A percentile compares a stretch with the other conserved stretches of the same genome.
These are phyloP conservation scores for Pestalotiopsis sp. DNA, from an alignment of 2,329 filamentous ascomycete species.

Conservation along the genomic window DNA sequence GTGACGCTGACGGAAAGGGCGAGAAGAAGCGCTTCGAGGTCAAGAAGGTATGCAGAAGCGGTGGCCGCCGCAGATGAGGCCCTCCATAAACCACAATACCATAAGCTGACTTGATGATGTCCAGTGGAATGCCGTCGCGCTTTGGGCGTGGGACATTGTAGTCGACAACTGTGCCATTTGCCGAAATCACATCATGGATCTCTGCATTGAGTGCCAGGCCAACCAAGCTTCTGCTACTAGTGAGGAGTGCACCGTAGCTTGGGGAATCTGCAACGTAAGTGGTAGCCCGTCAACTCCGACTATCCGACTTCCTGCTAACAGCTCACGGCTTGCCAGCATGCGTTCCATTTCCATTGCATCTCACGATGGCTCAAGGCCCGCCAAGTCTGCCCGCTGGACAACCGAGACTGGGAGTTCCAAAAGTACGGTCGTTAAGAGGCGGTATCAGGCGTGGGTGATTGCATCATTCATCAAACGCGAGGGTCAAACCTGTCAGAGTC, in stretches of 20 bases:
- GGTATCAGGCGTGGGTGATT: neutral
- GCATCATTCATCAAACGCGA: neutral
- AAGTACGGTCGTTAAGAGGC: conserved; percentile 75
- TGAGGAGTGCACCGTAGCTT: conserved; percentile 97
- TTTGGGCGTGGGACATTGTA: conserved; percentile 99
- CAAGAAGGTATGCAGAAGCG: conserved; percentile 75
- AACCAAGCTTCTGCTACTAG: conserved; percentile 97
- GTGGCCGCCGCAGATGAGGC: neutral
- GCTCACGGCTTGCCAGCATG: conserved; percentile 63
- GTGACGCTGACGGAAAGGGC: conserved; percentile 48
- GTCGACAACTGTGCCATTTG: conserved; percentile 99
- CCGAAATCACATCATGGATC: conserved; percentile 99
- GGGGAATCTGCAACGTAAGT: conserved; percentile 98
- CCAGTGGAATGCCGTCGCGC: conserved; percentile 96
- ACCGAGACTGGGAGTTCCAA: conserved; percentile 99
- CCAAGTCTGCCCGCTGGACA: conserved; percentile 96
- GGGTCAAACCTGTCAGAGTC: neutral
- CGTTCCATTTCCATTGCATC: conserved; percentile 99
- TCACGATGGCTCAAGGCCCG: conserved; percentile 99
- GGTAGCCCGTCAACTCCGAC: neutral
- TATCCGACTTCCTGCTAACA: conserved; percentile 32
- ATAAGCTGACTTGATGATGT: conserved; percentile 15
- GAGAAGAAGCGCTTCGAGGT: conserved; percentile 98
- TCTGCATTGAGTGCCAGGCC: conserved; percentile 98
- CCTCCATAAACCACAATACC: neutral